Evolutionary conservation across 140 eudicot genomes (phyloP).

Genomic region (Stevia rebaudiana): DNA sequence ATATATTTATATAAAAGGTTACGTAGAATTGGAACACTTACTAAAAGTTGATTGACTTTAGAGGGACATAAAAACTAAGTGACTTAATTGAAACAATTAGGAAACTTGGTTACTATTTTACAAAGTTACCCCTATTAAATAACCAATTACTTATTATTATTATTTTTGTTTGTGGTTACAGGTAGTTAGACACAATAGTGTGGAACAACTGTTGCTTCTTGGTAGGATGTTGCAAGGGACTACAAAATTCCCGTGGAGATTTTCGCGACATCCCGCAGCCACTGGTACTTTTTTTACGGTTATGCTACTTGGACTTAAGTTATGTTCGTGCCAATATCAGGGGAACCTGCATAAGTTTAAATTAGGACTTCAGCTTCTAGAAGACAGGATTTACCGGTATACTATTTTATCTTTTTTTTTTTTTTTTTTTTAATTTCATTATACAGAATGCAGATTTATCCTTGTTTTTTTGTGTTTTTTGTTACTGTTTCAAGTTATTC

Average conservation of each 20-base stretch:
- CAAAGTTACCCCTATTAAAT: no score
- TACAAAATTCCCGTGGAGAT: conserved; percentile 82
- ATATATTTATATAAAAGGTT: no score
- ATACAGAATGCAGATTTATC: neutral
- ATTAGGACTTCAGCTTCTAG: conserved; percentile 88
- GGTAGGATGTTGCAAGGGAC: conserved; percentile 95
- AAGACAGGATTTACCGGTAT: conserved; percentile 92
- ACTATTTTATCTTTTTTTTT: neutral
- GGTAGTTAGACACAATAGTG: conserved; percentile 91
- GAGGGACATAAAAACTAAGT: no score
- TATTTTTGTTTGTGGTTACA: conserved; percentile 19
- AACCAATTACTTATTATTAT: neutral
- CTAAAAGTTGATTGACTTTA: no score
- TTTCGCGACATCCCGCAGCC: conserved; percentile 93
- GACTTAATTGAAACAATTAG: no score
- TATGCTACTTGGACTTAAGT: conserved; percentile 92
- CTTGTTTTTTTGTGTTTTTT: neutral
- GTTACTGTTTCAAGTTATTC: neutral
- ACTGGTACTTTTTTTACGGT: conserved; percentile 91
- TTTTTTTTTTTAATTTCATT: neutral
- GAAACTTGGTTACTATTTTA: no score
- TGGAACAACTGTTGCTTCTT: conserved; percentile 83
- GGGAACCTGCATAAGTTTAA: conserved; percentile 64
- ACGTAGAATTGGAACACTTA: no score
- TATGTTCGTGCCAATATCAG: conserved; percentile 79